Percentiles rank a stretch among this genome's conserved stretches.
These are phyloP conservation scores for Candida andamanensis DNA, from an alignment of 805 yeast genomes.

Conservation along the genomic window DNA sequence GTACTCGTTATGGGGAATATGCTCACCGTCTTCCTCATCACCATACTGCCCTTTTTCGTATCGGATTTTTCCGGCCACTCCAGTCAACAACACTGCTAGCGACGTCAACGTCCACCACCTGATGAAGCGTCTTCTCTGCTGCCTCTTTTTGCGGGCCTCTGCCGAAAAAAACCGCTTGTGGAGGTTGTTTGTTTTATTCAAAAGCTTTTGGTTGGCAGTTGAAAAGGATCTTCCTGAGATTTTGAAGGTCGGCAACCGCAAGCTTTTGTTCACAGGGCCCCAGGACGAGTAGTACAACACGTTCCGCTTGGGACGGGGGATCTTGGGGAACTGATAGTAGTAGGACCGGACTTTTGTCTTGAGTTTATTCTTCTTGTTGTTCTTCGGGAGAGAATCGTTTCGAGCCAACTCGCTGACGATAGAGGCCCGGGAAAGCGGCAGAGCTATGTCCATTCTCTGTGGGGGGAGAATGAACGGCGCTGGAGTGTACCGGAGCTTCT, in stretches of 20 bases:
- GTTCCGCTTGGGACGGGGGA: conserved; percentile 54
- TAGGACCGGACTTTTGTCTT: conserved; percentile 16
- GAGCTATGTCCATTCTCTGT: conserved; percentile 34
- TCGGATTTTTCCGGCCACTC: conserved; percentile 45
- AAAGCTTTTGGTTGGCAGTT: conserved; percentile 32
- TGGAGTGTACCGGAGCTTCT: conserved; percentile 16
- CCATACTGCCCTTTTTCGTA: conserved; percentile 30
- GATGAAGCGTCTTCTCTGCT: conserved; percentile 35
- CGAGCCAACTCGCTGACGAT: conserved; percentile 29
- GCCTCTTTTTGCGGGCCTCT: conserved; percentile 37
- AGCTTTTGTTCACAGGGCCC: conserved; percentile 11
- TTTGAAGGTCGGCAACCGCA: conserved; percentile 12
- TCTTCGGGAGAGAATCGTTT: conserved; percentile 14
- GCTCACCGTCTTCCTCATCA: conserved; percentile 20
- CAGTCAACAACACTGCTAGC: conserved; percentile 48
- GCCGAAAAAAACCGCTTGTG: conserved; percentile 38
- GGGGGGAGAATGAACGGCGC: conserved; percentile 30
- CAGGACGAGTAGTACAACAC: conserved; percentile 47
- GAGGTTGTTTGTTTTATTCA: conserved; percentile 29
- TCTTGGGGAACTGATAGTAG: conserved; percentile 45
- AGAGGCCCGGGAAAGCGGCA: conserved; percentile 40
- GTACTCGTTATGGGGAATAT: conserved; percentile 28
- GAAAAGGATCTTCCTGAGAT: conserved; percentile 30
- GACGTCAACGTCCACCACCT: conserved; percentile 55
- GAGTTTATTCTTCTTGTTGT: conserved; percentile 8